A percentile compares a stretch with the other conserved stretches of the same genome.
Conservation (phyloP, 1,139 yeast genomes). For the Pichia kudriavzevii region DNA sequence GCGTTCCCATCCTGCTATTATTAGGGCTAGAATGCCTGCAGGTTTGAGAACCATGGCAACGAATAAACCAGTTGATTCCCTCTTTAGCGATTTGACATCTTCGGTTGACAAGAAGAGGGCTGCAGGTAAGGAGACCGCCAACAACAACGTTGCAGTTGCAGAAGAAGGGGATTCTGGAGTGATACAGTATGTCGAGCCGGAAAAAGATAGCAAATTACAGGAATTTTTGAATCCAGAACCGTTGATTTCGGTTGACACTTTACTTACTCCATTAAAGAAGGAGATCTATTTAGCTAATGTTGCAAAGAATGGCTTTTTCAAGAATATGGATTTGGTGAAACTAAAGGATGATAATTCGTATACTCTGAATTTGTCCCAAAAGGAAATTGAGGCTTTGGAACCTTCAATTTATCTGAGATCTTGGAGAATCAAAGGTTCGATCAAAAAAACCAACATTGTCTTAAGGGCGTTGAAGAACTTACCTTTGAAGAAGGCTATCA, state of each 20-base stretch:
- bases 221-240: constrained; percentile 36
- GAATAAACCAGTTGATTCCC: constrained; percentile 12
- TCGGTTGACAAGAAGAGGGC: constrained; percentile 7
- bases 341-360: constrained; percentile 38
- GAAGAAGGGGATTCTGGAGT: constrained; percentile 10
- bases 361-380: constrained; percentile 47
- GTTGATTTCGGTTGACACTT: constrained; percentile 35
- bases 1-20: too few relatives aligned
- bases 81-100: constrained; percentile 21
- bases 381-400: constrained; percentile 72
- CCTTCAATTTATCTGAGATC: constrained; percentile 78
- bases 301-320: constrained; percentile 62
- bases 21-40: too few relatives aligned
- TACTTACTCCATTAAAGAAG: constrained; percentile 68
- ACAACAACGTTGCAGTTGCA: constrained; percentile 8
- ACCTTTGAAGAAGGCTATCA: constrained; percentile 72
- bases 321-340: constrained; percentile 48
- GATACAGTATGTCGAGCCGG: constrained; percentile 22
- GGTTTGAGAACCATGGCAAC: constrained; percentile 8
- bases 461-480: constrained; percentile 64
- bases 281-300: constrained; percentile 58
- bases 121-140: background rate
- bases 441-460: constrained; percentile 81
- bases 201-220: constrained; percentile 35
- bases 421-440: constrained; percentile 72